Conservation (phyloP, 257 asterid genomes). For the Ilex asprella region DNA sequence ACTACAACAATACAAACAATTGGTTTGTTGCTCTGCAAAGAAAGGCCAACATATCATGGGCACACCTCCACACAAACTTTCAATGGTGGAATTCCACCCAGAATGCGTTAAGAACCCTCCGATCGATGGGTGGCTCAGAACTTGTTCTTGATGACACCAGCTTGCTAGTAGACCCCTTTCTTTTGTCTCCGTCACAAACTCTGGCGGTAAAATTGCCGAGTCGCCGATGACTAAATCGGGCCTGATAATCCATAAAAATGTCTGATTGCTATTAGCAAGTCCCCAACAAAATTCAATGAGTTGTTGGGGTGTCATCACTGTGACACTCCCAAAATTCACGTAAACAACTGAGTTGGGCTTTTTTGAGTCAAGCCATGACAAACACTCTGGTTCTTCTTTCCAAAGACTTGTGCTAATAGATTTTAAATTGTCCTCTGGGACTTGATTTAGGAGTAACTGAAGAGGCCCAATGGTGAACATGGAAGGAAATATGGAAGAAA, state of each 20-base stretch:
- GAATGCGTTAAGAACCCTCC: conserved; percentile 24
- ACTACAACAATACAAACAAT: too few species aligned
- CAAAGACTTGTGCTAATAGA: conserved; percentile 24
- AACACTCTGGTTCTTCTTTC: conserved; percentile 30
- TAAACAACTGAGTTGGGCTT: conserved; percentile 24
- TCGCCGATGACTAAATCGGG: conserved; percentile 22
- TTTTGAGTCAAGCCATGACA: conserved; percentile 23
- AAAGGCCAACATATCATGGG: conserved; percentile 27
- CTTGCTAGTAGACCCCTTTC: conserved; percentile 15
- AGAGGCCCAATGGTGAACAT: conserved; percentile 26
- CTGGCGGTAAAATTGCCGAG: conserved; percentile 16
- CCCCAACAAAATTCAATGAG: conserved; percentile 33
- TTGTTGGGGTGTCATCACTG: conserved; percentile 12
- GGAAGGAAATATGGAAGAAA: conserved; percentile 10
- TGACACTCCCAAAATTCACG: conserved; percentile 27
- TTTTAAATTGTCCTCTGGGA: conserved; percentile 2
- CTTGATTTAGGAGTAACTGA: conserved; percentile 14
- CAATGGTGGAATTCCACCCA: conserved; percentile 24
- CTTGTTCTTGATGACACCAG: conserved; percentile 26
- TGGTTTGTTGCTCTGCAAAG: conserved; percentile 13
- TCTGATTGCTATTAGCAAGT: conserved; percentile 21
- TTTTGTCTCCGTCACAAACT: conserved; percentile 17
- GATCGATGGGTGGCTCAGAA: conserved; percentile 18
- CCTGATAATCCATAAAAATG: conserved; percentile 28
- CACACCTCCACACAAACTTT: conserved; percentile 20